Percentiles rank a stretch among this genome's conserved stretches.
phyloP scores from a whole-genome alignment of 768 basidiomycete genomes.

The Lentinula sp. region DNA sequence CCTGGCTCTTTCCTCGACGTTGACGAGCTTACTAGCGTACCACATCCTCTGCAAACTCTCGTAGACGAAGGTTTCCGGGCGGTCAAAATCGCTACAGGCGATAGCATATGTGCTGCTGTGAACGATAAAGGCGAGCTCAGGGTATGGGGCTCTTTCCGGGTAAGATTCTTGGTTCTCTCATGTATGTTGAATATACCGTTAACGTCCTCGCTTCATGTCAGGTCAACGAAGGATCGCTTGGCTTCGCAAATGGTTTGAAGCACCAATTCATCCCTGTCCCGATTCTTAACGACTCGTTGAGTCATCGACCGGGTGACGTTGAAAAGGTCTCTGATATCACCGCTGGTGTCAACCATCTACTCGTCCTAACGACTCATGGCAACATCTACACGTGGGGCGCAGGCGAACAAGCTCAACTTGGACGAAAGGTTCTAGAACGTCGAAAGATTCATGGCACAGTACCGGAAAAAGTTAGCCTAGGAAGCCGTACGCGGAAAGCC shows the following conservation, averaged over 20 bases:
- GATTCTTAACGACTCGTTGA: conserved; percentile 42
- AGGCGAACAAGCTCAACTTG: conserved; percentile 87
- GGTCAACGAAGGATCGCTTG: conserved; percentile 79
- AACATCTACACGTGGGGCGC: conserved; percentile 87
- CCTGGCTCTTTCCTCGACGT: conserved; percentile 52
- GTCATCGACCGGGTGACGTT: conserved; percentile 53
- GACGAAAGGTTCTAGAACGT: conserved; percentile 83
- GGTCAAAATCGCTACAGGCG: conserved; percentile 77
- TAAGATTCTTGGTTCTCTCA: conserved; percentile 30
- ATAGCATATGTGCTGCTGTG: conserved; percentile 83
- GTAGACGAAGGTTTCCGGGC: conserved; percentile 80
- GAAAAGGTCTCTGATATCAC: conserved; percentile 74
- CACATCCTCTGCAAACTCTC: conserved; percentile 63
- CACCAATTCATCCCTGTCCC: conserved; percentile 63
- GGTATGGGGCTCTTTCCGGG: conserved; percentile 88
- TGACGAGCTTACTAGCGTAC: conserved; percentile 48
- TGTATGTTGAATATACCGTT: conserved; percentile 1
- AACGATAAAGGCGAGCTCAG: conserved; percentile 74
- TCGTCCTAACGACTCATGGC: conserved; percentile 86
- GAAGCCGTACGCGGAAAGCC: conserved; percentile 48
- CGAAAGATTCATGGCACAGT: conserved; percentile 85
- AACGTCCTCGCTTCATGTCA: conserved; percentile 18
- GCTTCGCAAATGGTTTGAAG: conserved; percentile 64
- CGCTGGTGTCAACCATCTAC: conserved; percentile 83
- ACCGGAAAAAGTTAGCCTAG: conserved; percentile 82